Percentiles rank a stretch among this genome's conserved stretches.
These are phyloP conservation scores for Hevea brasiliensis DNA, from an alignment of 345 rosid genomes.

Conservation along the genomic window DNA sequence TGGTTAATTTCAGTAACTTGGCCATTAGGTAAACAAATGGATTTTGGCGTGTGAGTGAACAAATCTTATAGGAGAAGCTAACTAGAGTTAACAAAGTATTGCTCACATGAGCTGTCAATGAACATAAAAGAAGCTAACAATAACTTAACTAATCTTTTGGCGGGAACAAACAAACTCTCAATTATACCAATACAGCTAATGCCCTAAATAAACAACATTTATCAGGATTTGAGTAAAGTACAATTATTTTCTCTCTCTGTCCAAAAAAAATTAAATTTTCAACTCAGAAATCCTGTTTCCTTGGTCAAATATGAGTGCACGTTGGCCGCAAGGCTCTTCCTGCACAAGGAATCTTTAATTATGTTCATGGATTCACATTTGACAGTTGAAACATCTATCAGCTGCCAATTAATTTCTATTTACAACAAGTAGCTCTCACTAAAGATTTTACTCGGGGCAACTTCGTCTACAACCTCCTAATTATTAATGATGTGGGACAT, in stretches of 20 bases:
- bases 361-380: background rate
- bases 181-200: slow-evolving; percentile 94
- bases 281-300: slow-evolving; percentile 96
- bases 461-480: background rate
- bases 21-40: too few relatives aligned
- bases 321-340: slow-evolving; percentile 99
- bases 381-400: background rate
- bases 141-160: too few relatives aligned
- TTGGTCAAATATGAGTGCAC: slow-evolving; percentile 92
- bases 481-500: background rate
- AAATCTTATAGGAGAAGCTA: too few relatives aligned
- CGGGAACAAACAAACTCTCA: too few relatives aligned
- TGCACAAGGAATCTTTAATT: slow-evolving; percentile 30
- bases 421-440: background rate
- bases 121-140: too few relatives aligned
- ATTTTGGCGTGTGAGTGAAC: too few relatives aligned
- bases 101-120: too few relatives aligned
- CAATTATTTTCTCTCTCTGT: background rate
- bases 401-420: background rate
- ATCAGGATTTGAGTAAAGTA: slow-evolving; percentile 2
- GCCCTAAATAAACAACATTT: slow-evolving; percentile 44
- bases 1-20: too few relatives aligned
- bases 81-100: too few relatives aligned
- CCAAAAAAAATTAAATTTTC: background rate
- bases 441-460: background rate